A percentile compares a stretch with the other conserved stretches of the same genome.
Conservation (phyloP, 208 protist species). For the Wallacemonas rigidus region DNA sequence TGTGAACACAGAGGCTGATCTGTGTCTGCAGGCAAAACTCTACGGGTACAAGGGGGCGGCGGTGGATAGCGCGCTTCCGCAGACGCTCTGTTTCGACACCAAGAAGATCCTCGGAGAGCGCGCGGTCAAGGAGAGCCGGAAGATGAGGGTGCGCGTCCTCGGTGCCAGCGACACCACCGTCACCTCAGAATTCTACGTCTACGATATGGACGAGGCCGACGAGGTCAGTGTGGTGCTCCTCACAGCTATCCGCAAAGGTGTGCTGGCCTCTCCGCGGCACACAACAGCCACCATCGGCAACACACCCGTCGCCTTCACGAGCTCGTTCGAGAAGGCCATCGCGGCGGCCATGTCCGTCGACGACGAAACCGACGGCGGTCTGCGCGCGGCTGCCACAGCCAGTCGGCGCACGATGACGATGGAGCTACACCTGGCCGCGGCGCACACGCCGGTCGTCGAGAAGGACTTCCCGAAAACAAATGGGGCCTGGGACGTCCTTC, state of each 20-base stretch:
- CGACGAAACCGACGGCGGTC: slow-evolving; percentile 8
- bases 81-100: slow-evolving; percentile 56
- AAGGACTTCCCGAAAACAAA: slow-evolving; percentile 9
- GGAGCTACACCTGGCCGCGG: background rate
- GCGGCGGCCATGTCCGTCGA: slow-evolving; percentile 8
- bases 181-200: slow-evolving; percentile 29
- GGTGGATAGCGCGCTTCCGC: slow-evolving; percentile 69
- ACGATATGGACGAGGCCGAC: slow-evolving; percentile 43
- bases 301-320: background rate
- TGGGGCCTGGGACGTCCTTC: slow-evolving; percentile 20
- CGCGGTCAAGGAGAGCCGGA: slow-evolving; percentile 34
- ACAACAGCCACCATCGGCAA: slow-evolving; percentile 13
- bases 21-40: slow-evolving; percentile 54
- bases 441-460: background rate
- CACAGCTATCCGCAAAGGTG: slow-evolving; percentile 41
- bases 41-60: slow-evolving; percentile 64
- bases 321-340: slow-evolving; percentile 15
- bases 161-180: slow-evolving; percentile 5
- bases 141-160: slow-evolving; percentile 34
- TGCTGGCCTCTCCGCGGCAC: slow-evolving; percentile 27
- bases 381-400: slow-evolving; percentile 12
- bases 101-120: slow-evolving; percentile 48
- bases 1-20: slow-evolving; percentile 34
- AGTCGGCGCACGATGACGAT: slow-evolving; percentile 16
- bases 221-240: slow-evolving; percentile 42